phyloP scores from a whole-genome alignment of 495 filamentous ascomycete species.

The Trichoderma reesei region DNA sequence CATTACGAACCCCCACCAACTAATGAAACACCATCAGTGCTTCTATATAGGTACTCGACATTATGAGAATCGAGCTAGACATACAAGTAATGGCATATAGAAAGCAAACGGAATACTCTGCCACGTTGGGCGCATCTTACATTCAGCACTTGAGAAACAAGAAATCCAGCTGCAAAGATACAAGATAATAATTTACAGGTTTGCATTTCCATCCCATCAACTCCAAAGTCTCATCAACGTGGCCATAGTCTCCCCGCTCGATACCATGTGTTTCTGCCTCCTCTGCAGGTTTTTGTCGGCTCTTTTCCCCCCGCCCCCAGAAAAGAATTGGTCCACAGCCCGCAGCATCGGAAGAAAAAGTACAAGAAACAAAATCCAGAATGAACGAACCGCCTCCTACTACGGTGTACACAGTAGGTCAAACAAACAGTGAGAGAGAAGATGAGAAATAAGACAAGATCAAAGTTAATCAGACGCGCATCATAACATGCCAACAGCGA shows the following conservation, averaged over 20 bases:
- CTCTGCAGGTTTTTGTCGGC: not conserved
- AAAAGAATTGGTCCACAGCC: not conserved
- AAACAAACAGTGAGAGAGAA: not conserved
- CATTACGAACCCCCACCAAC: not conserved
- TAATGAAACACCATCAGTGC: not conserved
- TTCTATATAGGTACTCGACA: not conserved
- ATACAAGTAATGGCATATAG: too few species aligned
- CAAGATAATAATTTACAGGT: not conserved
- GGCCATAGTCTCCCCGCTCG: not conserved
- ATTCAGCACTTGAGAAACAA: not conserved
- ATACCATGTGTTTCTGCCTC: not conserved
- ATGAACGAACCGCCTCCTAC: not conserved
- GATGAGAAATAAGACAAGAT: not conserved
- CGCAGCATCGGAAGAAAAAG: not conserved
- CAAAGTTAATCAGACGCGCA: not conserved
- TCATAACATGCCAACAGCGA: slow-evolving; percentile 1
- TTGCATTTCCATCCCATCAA: slow-evolving; percentile 1
- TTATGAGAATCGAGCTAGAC: not conserved
- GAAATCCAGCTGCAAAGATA: not conserved
- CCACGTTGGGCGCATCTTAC: not conserved
- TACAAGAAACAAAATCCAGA: not conserved
- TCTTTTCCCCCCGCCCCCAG: not conserved
- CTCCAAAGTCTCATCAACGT: slow-evolving; percentile 5
- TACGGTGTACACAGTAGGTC: not conserved
- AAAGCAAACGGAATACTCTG: not conserved